Evolutionary conservation across 2,329 filamentous ascomycete species (phyloP), one percentile per base, ranked within the genome.

Genomic region (Verticillium zaregamsianum): DNA sequence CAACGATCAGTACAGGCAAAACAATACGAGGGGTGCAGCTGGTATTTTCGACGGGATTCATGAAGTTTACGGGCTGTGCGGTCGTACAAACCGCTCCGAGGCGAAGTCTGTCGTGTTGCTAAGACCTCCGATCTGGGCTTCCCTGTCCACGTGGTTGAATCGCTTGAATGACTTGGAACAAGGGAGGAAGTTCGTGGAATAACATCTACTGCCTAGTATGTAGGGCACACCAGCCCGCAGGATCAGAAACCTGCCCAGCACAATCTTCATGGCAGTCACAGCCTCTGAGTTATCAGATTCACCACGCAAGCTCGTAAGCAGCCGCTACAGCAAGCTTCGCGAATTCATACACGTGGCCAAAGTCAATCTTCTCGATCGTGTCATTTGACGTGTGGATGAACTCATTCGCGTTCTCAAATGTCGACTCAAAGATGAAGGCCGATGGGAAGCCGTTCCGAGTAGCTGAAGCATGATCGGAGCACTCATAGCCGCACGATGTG

Each of bases 401-500:
- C 20, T 25, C 45, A 8, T 52, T 52, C 14, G n/a, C 14, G 25
- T 45, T 52, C 15, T 49, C 57, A 17, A 37, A 33, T 3, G 31
- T 32, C 37, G 37, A 31, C 25, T 58, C 37, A 7, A 40, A 31
- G 57, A 58, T 49, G 25, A 31, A 58, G 7, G 57, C 57, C 8
- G 57, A 28, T 14, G 57, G 72, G 64, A 74, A 74, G 3, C 72
- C 72, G 55, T 72, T 68, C 9, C 66, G 67, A 12, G 52, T 49
- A 9, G 64, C 65, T 5, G 61, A 64, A 1, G 59, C 64, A n/a
- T 81, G 77, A 63, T 80, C 78, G 20, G 73, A 76, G 68, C 77
- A 80, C 2, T 71, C 77, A 58, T 81, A 82, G 1, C 77, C 77
- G 37, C 79, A 81, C 0, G 20, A 12, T 23, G 45, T 52, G 45